Evolutionary conservation across 768 basidiomycete species (phyloP), one percentile per base, ranked within the genome.

Genomic region (Hortiboletus campestris): DNA sequence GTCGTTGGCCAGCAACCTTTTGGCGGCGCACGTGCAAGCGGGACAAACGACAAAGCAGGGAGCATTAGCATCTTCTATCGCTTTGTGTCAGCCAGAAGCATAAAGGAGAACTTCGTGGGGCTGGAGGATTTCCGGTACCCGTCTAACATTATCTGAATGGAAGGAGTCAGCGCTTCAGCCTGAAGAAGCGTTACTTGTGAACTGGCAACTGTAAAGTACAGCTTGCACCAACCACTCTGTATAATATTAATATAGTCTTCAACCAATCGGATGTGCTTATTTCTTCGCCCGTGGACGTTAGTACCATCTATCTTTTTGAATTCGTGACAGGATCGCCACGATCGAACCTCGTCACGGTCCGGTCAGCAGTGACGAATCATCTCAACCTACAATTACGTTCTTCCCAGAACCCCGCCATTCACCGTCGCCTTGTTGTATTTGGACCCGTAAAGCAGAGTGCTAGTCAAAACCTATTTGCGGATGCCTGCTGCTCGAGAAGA

Each of bases 1-100:
- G 91, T 92, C 46, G 94, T 98, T 35, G 96, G 94, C 10, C 95
- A 98, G 71, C 95, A 99, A 74, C 96, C 97, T 12, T 99, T 99
- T 68, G 97, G 97, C 46, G 97, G 97, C 31, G 91, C 85, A 2
- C 84, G 95, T 36, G 90, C 81, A 32, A 92, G 89, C 67, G 96
- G 97, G 29, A 99, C 96, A 59, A 98, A 98, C 77, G 97, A 98
- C 74, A 99, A 98, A 76, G 94, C 95, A 1, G 97, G 90, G 22
- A 92, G 90, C 59, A 83, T 91, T 58, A 77, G 72, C 46, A 82
- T 88, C 65, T 87, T 84, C 74, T 85, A 84, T 73, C 80, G 95
- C 53, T 93, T 94, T 73, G 84, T 96, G 57, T 86, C 86, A 53
- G 85, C 91, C 49, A 81, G 97, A 68, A 93, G 88, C 63, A 94